Evolutionary conservation across 2,329 filamentous ascomycete species (phyloP).

Genomic region (Sordariomycetes sp.): DNA sequence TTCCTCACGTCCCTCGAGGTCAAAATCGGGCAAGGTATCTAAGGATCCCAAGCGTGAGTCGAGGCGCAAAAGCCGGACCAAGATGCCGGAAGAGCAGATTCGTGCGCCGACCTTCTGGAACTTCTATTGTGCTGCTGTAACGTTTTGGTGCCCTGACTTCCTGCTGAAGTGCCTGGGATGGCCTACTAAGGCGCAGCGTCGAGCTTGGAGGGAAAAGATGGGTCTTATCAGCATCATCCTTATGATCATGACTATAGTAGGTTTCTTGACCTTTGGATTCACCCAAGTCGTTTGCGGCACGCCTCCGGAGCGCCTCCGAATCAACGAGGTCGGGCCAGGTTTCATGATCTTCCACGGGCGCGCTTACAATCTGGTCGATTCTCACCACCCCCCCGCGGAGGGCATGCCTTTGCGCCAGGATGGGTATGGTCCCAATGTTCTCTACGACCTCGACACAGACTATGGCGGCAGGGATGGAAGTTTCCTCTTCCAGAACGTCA

Average conservation of each 20-base stretch:
- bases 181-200: slow-evolving; percentile 73
- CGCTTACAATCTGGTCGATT: slow-evolving; percentile 74
- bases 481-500: slow-evolving; percentile 97
- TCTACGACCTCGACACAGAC: slow-evolving; percentile 77
- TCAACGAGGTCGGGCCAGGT: slow-evolving; percentile 71
- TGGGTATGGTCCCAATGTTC: slow-evolving; percentile 59
- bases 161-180: slow-evolving; percentile 80
- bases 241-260: slow-evolving; percentile 77
- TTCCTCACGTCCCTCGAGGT: slow-evolving; percentile 26
- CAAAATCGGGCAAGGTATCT: slow-evolving; percentile 53
- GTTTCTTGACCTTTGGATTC: slow-evolving; percentile 95
- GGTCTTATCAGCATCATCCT: slow-evolving; percentile 91
- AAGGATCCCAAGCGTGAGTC: slow-evolving; percentile 23
- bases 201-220: slow-evolving; percentile 97
- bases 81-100: slow-evolving; percentile 52
- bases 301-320: slow-evolving; percentile 62
- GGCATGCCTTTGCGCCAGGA: slow-evolving; percentile 56
- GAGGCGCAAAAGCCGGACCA: slow-evolving; percentile 35
- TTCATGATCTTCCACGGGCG: slow-evolving; percentile 96
- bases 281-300: slow-evolving; percentile 75
- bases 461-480: slow-evolving; percentile 87
- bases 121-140: slow-evolving; percentile 87
- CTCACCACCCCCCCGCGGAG: slow-evolving; percentile 68
- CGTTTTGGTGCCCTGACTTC: slow-evolving; percentile 88
- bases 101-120: slow-evolving; percentile 87